Evolutionary conservation across 228 moss, liverwort and hornwort species (phyloP), one percentile per base, ranked within the genome.

Genomic region (Sphagnum fallax): DNA sequence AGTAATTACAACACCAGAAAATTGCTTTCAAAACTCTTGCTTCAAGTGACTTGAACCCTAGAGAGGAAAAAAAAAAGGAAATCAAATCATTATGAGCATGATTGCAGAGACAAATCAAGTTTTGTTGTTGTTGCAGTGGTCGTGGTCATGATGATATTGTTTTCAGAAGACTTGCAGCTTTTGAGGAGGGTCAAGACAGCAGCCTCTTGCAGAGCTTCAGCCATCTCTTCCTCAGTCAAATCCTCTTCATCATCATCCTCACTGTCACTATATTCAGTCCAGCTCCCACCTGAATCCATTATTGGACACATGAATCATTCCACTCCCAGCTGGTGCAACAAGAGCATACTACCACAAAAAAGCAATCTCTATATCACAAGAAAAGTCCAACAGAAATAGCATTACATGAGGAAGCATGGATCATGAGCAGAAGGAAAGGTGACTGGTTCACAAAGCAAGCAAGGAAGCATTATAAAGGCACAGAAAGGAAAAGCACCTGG

Each of bases 231-330:
- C 12, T 86, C 86, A 4, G 82, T 79, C 52, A 86, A 47, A 47
- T 86, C 86, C 69, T 85, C 84, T 57, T 78, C 82, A 64, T 86
- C 85, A 15, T 86, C 85, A 14, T 55, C 8, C 12, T 86, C 86
- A 64, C 86, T 86, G 65, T 86, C 86, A 48, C 72, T 79, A 49
- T 86, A 82, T 77, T 86, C 86, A 4, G 86, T 86, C 86, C 86
- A 86, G 57, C 86, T 86, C 11, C 86, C 86, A 14, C 86, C 86
- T 86, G 61, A 48, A 65, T 5, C 6, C 14, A 62, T 6, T 6
- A 62, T 2, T 0, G 14, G 61, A 47, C 8, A 61, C 8, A 5
- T 61, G 14, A 12, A 60, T 4, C 14, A 5, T 5, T 60, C 60
- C 16, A 32, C 32, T 32, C 32, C 32, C 32, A 32, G 32, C 32